phyloP scores from a whole-genome alignment of 345 rosid species.

The Gynandropsis gynandra region DNA sequence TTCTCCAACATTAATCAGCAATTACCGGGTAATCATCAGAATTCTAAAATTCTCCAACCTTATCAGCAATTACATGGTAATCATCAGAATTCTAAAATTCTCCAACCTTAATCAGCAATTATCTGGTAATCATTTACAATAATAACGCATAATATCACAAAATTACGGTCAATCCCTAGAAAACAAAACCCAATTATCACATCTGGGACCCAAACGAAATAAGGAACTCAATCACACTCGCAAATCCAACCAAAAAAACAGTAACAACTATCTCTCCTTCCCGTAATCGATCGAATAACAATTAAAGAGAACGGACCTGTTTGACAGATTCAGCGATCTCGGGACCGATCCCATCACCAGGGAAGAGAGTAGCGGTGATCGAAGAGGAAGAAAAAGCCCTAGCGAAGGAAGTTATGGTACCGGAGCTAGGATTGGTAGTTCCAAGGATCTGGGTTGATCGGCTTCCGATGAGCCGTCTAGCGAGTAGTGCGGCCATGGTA shows the following conservation, averaged over 20 bases:
- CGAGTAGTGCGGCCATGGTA: conserved; percentile 27
- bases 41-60: not conserved
- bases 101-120: conserved; percentile 11
- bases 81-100: not conserved
- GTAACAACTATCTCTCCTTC: not conserved
- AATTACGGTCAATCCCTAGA: not conserved
- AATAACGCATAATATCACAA: not conserved
- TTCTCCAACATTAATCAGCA: conserved; percentile 6
- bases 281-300: not conserved
- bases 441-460: conserved; percentile 28
- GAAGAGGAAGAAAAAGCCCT: conserved; percentile 57
- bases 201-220: not conserved
- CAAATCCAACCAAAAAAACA: not conserved
- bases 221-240: not conserved
- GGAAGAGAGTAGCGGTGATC: conserved; percentile 88
- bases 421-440: conserved; percentile 18
- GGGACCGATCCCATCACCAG: conserved; percentile 98
- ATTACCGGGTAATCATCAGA: not conserved
- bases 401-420: conserved; percentile 17
- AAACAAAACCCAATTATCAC: conserved; percentile 7
- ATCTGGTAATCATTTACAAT: not conserved
- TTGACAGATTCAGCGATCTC: conserved; percentile 96
- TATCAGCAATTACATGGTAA: not conserved
- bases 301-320: conserved; percentile 34
- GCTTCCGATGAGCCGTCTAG: conserved; percentile 23